A percentile compares a stretch with the other conserved stretches of the same genome.
phyloP scores from a whole-genome alignment of 352 stramenopile genomes.

The Pythium dissotocum region DNA sequence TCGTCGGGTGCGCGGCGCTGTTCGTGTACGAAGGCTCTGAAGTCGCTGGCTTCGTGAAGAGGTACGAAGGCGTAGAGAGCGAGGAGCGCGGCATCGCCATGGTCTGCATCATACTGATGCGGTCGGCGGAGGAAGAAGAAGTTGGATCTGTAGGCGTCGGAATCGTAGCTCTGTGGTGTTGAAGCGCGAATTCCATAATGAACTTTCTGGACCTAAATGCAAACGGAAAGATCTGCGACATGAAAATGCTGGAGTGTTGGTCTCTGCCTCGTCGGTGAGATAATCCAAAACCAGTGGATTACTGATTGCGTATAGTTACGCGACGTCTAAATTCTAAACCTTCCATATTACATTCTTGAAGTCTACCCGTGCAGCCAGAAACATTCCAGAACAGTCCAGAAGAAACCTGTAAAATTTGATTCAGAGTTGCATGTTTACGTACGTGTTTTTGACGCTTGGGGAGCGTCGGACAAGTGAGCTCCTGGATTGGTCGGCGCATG shows the following conservation, averaged over 20 bases:
- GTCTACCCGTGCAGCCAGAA: background rate
- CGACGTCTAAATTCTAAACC: background rate
- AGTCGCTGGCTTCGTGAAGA: background rate
- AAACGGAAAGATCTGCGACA: background rate
- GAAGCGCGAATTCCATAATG: slow-evolving; percentile 1
- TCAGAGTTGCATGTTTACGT: background rate
- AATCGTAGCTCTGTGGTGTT: background rate
- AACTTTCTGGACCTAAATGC: background rate
- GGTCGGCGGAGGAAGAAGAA: background rate
- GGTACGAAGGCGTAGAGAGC: background rate
- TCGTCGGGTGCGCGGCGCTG: background rate
- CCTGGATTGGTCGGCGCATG: background rate
- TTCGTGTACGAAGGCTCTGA: background rate
- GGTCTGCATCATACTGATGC: slow-evolving; percentile 1
- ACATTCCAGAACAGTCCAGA: background rate
- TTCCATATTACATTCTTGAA: background rate
- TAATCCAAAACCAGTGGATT: background rate
- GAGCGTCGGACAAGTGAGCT: background rate
- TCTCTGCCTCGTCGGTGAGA: background rate
- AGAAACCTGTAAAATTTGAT: background rate
- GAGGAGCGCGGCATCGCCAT: background rate
- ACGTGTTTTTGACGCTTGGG: background rate
- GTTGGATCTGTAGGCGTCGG: background rate
- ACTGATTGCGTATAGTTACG: background rate
- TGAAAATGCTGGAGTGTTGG: background rate